Percentiles rank a stretch among this genome's conserved stretches.
These are phyloP conservation scores for Malassezia vespertilionis DNA, from an alignment of 1,284 basidiomycete species.

Conservation along the genomic window DNA sequence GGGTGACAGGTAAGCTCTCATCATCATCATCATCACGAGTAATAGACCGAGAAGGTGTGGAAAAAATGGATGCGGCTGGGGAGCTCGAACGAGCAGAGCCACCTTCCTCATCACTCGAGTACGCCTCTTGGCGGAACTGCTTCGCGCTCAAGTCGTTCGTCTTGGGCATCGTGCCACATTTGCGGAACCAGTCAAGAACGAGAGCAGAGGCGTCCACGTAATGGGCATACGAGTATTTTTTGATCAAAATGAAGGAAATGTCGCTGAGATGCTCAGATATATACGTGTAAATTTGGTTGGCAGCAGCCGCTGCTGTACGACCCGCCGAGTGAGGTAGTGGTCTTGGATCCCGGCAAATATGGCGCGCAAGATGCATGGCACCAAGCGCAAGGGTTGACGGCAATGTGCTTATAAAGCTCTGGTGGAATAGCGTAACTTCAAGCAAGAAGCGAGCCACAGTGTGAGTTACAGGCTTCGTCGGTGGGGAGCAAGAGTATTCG, in stretches of 20 bases:
- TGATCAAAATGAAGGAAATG: conserved; percentile 81
- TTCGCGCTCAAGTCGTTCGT: conserved; percentile 18
- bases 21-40: conserved; percentile 43
- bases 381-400: conserved; percentile 79
- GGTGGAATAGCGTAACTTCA: conserved; percentile 94
- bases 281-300: conserved; percentile 50
- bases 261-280: conserved; percentile 74
- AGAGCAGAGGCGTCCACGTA: conserved; percentile 86
- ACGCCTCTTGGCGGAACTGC: conserved; percentile 17
- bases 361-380: conserved; percentile 75
- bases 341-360: conserved; percentile 52
- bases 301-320: background rate
- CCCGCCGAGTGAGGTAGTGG: conserved; percentile 19
- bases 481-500: conserved; percentile 18
- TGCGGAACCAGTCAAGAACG: conserved; percentile 74
- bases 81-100: conserved; percentile 33
- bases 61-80: conserved; percentile 33
- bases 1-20: conserved; percentile 45
- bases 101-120: conserved; percentile 25
- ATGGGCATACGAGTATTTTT: conserved; percentile 92
- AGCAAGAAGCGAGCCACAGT: conserved; percentile 92
- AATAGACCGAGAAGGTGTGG: conserved; percentile 42
- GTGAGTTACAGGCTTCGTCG: conserved; percentile 56
- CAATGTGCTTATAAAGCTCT: conserved; percentile 76
- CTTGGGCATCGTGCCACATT: conserved; percentile 10